Conservation (phyloP, 2,329 filamentous ascomycete genomes). For the Falciphora oryzae region DNA sequence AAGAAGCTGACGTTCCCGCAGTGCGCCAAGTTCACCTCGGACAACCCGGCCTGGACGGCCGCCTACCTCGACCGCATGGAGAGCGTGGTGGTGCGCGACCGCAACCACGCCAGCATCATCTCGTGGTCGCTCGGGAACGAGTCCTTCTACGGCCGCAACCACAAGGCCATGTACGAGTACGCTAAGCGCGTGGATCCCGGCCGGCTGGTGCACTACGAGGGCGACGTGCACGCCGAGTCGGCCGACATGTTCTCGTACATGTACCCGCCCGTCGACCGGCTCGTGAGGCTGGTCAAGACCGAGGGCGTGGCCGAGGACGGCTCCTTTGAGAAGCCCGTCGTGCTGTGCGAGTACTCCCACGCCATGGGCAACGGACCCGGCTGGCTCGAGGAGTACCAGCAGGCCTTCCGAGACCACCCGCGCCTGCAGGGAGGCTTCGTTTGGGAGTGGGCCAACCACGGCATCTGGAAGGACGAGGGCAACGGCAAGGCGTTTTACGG, state of each 20-base stretch:
- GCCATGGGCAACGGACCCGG: constrained; percentile 74
- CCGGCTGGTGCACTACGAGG: constrained; percentile 61
- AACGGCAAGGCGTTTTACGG: constrained; percentile 44
- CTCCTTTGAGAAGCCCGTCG: constrained; percentile 48
- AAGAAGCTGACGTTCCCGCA: constrained; percentile 49
- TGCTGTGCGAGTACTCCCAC: constrained; percentile 53
- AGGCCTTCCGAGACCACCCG: constrained; percentile 54
- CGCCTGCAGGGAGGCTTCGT: constrained; percentile 62
- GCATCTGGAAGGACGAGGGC: constrained; percentile 41
- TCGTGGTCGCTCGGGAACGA: constrained; percentile 73
- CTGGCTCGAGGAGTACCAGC: constrained; percentile 61
- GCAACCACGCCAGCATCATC: constrained; percentile 65
- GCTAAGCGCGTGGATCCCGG: constrained; percentile 51
- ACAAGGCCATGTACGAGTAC: constrained; percentile 61
- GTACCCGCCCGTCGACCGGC: constrained; percentile 52
- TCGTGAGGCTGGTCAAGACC: constrained; percentile 39
- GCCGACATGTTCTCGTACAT: constrained; percentile 64
- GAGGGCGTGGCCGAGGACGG: constrained; percentile 37
- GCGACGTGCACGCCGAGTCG: constrained; percentile 51
- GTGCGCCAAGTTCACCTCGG: constrained; percentile 52
- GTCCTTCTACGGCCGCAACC: constrained; percentile 64
- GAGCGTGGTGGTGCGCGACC: constrained; percentile 61
- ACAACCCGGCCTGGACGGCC: constrained; percentile 55
- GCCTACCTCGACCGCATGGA: constrained; percentile 63
- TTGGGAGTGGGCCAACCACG: constrained; percentile 63